These are phyloP conservation scores for Solanum chmielewskii DNA, from an alignment of 257 asterid genomes.

Conservation along the genomic window DNA sequence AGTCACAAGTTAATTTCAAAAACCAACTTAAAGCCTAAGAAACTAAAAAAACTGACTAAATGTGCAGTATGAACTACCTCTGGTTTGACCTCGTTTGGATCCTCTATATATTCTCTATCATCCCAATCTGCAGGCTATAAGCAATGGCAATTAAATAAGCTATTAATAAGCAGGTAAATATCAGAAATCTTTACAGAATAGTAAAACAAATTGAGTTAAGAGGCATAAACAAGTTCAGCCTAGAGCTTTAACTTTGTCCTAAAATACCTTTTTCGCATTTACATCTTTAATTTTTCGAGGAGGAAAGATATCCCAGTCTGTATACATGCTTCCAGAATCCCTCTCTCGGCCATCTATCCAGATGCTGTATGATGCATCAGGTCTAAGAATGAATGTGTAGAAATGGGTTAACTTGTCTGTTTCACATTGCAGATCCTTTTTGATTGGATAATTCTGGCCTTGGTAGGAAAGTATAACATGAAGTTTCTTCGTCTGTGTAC, in stretches of 20 bases:
- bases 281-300: constrained; percentile 14
- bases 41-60: neutral
- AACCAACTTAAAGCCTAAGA: neutral
- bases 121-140: constrained; percentile 23
- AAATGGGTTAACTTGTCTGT: constrained; percentile 32
- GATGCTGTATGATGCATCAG: constrained; percentile 24
- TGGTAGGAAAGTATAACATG: constrained; percentile 28
- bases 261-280: constrained; percentile 15
- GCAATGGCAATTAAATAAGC: neutral
- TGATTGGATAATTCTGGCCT: constrained; percentile 28
- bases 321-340: constrained; percentile 17
- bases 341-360: constrained; percentile 13
- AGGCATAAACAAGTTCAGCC: neutral
- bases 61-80: neutral
- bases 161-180: neutral
- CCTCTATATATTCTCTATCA: constrained; percentile 13
- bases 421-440: constrained; percentile 25
- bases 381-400: constrained; percentile 30
- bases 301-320: constrained; percentile 20
- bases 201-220: neutral
- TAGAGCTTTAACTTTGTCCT: neutral
- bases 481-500: constrained; percentile 42
- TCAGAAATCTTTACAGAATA: neutral
- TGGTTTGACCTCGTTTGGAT: constrained; percentile 6
- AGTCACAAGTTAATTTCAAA: neutral